Evolutionary conservation across 345 rosid species (phyloP).

Genomic region (Salix koriyanagi): DNA sequence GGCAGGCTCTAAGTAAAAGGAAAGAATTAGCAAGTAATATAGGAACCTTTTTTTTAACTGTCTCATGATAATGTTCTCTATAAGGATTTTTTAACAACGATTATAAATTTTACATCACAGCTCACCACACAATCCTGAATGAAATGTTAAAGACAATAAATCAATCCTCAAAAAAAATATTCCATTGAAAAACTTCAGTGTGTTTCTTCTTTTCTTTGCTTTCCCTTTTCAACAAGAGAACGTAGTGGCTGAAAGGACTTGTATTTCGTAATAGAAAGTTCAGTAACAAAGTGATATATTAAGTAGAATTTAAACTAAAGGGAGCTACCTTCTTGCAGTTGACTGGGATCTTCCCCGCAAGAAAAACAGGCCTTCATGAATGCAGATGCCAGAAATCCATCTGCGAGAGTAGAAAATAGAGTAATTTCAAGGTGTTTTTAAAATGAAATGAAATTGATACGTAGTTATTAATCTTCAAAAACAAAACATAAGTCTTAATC

Average conservation of each 20-base stretch:
- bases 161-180: background rate
- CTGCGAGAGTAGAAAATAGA: conserved; percentile 34
- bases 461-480: background rate
- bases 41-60: background rate
- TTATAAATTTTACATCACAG: background rate
- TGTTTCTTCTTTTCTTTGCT: background rate
- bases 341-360: conserved; percentile 73
- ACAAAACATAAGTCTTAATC: background rate
- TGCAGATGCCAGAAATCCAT: conserved; percentile 42
- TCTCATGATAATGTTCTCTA: background rate
- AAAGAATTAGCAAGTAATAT: conserved; percentile 20
- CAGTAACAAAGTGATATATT: background rate
- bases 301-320: background rate
- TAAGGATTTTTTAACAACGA: background rate
- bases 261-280: background rate
- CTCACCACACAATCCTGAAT: background rate
- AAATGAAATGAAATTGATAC: background rate
- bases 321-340: conserved; percentile 66
- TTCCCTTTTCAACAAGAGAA: background rate
- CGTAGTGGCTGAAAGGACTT: background rate
- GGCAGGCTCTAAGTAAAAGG: conserved; percentile 54
- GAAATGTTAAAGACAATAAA: background rate
- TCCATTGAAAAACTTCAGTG: background rate
- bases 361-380: conserved; percentile 72
- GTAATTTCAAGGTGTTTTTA: background rate